Conservation (phyloP, 345 rosid genomes). For the Salix brachista region DNA sequence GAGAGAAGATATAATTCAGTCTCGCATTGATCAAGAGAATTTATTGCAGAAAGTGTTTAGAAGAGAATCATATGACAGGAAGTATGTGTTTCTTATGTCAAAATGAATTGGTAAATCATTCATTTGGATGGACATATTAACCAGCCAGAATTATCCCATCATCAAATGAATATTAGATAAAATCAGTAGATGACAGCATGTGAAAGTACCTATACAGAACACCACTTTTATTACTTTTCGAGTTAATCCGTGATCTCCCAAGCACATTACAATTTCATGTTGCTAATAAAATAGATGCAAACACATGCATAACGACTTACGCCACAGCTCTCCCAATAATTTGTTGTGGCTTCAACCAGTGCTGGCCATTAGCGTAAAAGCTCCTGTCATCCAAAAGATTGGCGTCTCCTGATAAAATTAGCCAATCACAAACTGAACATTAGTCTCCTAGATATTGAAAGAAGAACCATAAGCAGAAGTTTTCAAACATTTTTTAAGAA, state of each 20-base stretch:
- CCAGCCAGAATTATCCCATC: neutral
- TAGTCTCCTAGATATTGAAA: neutral
- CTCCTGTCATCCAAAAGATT: conserved; percentile 78
- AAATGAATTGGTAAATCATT: neutral
- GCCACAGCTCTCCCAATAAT: conserved; percentile 95
- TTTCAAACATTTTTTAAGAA: neutral
- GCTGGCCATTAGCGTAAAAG: conserved; percentile 81
- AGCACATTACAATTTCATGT: neutral
- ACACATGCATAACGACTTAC: conserved; percentile 31
- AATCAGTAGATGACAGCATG: neutral
- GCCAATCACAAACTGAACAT: neutral
- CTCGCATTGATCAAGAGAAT: conserved; percentile 5
- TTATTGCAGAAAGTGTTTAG: neutral
- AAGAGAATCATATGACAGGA: neutral
- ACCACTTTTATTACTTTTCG: neutral
- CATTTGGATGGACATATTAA: neutral
- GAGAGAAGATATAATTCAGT: neutral
- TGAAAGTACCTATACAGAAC: neutral
- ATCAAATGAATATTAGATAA: neutral
- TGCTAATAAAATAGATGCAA: neutral
- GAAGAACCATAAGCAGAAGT: neutral
- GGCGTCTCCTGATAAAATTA: conserved; percentile 46
- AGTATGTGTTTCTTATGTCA: neutral
- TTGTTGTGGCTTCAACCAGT: conserved; percentile 78
- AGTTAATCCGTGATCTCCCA: neutral